Evolutionary conservation across 495 filamentous ascomycete species (phyloP), one percentile per base, ranked within the genome.

Genomic region (Trichodelitschia bisporula): DNA sequence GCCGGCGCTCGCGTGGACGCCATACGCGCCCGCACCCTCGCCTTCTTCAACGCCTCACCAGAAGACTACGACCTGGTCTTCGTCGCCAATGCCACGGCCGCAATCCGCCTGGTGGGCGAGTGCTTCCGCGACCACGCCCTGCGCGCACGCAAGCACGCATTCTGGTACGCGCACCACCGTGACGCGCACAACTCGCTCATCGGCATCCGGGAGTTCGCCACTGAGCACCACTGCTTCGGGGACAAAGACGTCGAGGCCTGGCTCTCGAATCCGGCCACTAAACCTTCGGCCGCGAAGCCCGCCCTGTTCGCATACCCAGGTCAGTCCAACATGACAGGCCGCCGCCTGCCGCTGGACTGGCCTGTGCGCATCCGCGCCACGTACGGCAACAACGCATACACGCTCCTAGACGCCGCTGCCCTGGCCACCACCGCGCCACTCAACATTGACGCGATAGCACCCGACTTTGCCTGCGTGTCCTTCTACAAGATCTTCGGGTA

Each of bases 401-500:
- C 60, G 13, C 58, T 82, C 15, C 48, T 78, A 4, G 77, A 84
- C 42, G 72, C 72, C 2, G 76, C 77, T 1, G 72, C 77, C 11
- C 50, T 72, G 28, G 72, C 65, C 8, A 66, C 73, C 40, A 80
- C 74, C 13, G 55, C 58, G 2, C 63, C 61, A 2, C 49, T 82
- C 33, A 58, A 66, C 37, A 58, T 84, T 16, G 59, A 54, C 26
- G 51, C 55, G 6, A 48, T 44, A 12, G 69, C 74, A 6, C 73
- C 75, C 0, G 77, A 84, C 39, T 82, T 82, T 36, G 66, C 58
- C 4, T 66, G 62, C 20, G 35, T 80, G 15, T 75, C 69, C 5
- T 66, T 82, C 42, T 80, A 82, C 48, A 84, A 84, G 48, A 74
- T 82, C 31, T 82, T 82, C 43, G 76, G 76, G 10, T 76, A 77